phyloP scores from a whole-genome alignment of 441 rosid genomes.

The Corymbia calophylla region DNA sequence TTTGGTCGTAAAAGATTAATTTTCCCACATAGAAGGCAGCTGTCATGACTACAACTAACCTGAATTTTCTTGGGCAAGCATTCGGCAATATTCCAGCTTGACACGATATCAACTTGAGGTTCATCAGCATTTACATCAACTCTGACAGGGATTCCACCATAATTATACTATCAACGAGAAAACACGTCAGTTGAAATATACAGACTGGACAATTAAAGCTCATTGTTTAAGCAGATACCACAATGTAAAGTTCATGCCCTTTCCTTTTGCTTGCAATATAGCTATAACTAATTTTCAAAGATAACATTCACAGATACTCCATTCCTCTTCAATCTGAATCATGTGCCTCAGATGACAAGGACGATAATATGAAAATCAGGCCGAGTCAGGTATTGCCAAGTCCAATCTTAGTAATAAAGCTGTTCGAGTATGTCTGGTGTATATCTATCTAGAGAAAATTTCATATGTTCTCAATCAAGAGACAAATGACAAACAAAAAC shows the following conservation, averaged over 20 bases:
- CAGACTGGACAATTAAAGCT: not conserved
- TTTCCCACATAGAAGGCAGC: not conserved
- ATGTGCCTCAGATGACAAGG: not conserved
- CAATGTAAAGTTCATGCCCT: not conserved
- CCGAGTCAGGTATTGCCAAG: not conserved
- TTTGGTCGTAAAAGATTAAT: not conserved
- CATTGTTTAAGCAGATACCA: not conserved
- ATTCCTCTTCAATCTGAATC: not conserved
- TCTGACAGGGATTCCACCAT: slow-evolving; percentile 78
- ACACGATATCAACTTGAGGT: slow-evolving; percentile 67
- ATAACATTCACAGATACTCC: not conserved
- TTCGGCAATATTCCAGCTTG: slow-evolving; percentile 86
- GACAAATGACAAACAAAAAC: not conserved
- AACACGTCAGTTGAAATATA: not conserved
- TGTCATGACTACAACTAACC: slow-evolving; percentile 20
- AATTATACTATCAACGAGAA: slow-evolving; percentile 53
- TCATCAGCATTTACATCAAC: slow-evolving; percentile 41
- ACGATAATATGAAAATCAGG: not conserved
- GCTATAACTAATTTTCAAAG: not conserved
- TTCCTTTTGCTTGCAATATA: not conserved
- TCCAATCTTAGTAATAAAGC: not conserved
- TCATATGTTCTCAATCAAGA: not conserved
- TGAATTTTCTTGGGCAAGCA: slow-evolving; percentile 76
- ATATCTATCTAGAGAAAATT: not conserved
- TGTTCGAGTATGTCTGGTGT: not conserved